These are phyloP conservation scores for Plectranthus barbatus DNA, from an alignment of 257 asterid species.

Conservation along the genomic window DNA sequence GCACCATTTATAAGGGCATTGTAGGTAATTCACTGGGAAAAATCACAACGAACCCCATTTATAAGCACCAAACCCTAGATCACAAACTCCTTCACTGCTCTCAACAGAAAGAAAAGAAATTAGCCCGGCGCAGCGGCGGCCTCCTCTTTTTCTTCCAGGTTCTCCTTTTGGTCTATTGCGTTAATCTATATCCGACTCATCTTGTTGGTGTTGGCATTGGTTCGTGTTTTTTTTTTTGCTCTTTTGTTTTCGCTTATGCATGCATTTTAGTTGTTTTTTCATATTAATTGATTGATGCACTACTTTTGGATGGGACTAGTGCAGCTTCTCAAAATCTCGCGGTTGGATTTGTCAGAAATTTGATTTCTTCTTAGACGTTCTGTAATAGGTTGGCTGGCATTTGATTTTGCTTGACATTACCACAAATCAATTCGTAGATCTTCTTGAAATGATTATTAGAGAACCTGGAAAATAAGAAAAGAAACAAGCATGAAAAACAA, in stretches of 20 bases:
- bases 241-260: not conserved
- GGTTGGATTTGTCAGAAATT: not conserved
- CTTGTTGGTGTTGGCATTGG: not conserved
- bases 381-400: not conserved
- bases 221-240: not conserved
- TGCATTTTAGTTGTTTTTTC: not conserved
- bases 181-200: not conserved
- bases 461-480: too few relatives aligned
- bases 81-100: not conserved
- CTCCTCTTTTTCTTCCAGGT: slow-evolving; percentile 1
- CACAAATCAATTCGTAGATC: not conserved
- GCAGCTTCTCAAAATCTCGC: not conserved
- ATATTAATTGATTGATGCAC: not conserved
- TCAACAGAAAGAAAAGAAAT: not conserved
- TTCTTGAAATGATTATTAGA: too few relatives aligned
- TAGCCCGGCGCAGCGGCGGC: slow-evolving; percentile 4
- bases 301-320: not conserved
- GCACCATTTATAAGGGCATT: too few relatives aligned
- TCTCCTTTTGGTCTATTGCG: not conserved
- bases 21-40: too few relatives aligned
- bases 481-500: too few relatives aligned
- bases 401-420: not conserved
- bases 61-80: slow-evolving; percentile 10
- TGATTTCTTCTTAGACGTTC: not conserved
- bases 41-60: not conserved